Conservation (phyloP, 805 yeast genomes). For the Suhomyces prunicola region DNA sequence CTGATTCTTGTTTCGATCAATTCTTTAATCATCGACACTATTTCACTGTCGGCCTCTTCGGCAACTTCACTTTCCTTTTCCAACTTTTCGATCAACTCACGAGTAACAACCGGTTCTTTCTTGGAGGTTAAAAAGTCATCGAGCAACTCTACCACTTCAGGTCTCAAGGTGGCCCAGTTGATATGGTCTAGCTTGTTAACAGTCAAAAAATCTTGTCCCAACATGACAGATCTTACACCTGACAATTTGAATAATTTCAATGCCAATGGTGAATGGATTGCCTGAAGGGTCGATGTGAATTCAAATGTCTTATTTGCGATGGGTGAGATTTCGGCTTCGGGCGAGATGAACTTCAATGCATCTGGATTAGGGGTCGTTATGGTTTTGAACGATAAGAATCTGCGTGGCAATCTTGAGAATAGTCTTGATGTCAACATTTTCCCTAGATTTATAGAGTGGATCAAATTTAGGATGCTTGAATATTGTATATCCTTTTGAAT, state of each 20-base stretch:
- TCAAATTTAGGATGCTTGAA: neutral
- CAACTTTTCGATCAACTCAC: slow-evolving; percentile 37
- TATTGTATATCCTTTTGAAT: neutral
- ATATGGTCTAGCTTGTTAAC: slow-evolving; percentile 61
- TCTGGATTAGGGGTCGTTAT: slow-evolving; percentile 71
- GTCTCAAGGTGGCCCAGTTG: slow-evolving; percentile 56
- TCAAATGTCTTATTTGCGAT: slow-evolving; percentile 47
- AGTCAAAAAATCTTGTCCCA: slow-evolving; percentile 72
- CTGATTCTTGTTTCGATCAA: slow-evolving; percentile 90
- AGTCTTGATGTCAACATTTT: neutral
- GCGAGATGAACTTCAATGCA: slow-evolving; percentile 63
- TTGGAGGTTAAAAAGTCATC: slow-evolving; percentile 42
- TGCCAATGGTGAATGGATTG: slow-evolving; percentile 63
- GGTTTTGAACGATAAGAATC: slow-evolving; percentile 41
- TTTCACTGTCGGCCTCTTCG: slow-evolving; percentile 57
- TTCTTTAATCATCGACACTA: slow-evolving; percentile 86
- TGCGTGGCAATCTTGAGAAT: neutral
- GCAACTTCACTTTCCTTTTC: slow-evolving; percentile 43
- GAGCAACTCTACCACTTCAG: slow-evolving; percentile 64
- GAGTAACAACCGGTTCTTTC: slow-evolving; percentile 39
- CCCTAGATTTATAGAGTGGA: neutral
- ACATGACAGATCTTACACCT: slow-evolving; percentile 68
- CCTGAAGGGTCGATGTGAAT: slow-evolving; percentile 51
- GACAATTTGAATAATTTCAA: slow-evolving; percentile 53
- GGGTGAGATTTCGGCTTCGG: slow-evolving; percentile 47